A percentile compares a stretch with the other conserved stretches of the same genome.
These are phyloP conservation scores for Capsicum rhomboideum DNA, from an alignment of 257 asterid species.

Conservation along the genomic window DNA sequence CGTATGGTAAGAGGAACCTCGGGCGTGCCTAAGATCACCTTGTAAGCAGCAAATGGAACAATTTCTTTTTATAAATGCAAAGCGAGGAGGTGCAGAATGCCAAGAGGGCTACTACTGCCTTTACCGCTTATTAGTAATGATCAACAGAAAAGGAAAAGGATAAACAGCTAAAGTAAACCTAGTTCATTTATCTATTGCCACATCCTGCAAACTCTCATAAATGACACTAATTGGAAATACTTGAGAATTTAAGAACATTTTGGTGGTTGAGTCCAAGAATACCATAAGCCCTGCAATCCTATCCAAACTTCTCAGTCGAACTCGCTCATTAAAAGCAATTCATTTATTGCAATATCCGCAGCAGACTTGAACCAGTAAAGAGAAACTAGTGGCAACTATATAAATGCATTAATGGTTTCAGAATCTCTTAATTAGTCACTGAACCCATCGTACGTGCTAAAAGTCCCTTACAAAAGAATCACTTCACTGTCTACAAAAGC, in stretches of 20 bases:
- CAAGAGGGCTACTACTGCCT: background rate
- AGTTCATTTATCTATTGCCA: background rate
- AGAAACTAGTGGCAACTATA: background rate
- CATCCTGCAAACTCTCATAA: background rate
- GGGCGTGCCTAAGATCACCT: background rate
- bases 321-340: background rate
- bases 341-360: background rate
- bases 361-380: background rate
- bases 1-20: background rate
- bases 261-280: background rate
- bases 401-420: background rate
- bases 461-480: constrained; percentile 6
- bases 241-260: background rate
- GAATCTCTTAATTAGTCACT: background rate
- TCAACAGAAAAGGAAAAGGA: background rate
- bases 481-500: background rate
- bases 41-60: background rate
- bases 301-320: background rate
- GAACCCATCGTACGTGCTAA: background rate
- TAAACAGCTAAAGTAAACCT: background rate
- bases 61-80: background rate
- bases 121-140: background rate
- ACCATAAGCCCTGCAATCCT: background rate
- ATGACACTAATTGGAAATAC: background rate
- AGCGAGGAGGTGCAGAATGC: background rate